Evolutionary conservation across 2,329 filamentous ascomycete genomes (phyloP).

Genomic region (Trichophyton verrucosum): DNA sequence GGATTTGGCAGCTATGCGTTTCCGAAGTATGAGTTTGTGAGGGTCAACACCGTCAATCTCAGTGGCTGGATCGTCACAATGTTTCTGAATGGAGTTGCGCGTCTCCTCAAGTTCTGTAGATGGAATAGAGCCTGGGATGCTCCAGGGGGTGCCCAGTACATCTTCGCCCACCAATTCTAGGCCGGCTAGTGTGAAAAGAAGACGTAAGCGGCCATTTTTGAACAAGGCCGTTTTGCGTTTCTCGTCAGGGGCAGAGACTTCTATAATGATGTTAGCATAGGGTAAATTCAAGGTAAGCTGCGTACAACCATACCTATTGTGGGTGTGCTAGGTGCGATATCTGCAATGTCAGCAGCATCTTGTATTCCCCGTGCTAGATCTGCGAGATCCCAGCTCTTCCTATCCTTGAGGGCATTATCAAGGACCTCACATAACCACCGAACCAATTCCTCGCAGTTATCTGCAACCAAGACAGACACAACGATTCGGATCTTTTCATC

Average conservation of each 20-base stretch:
- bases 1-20: slow-evolving; percentile 35
- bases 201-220: slow-evolving; percentile 75
- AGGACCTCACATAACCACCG: slow-evolving; percentile 69
- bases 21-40: slow-evolving; percentile 66
- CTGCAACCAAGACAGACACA: slow-evolving; percentile 66
- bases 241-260: slow-evolving; percentile 52
- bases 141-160: slow-evolving; percentile 63
- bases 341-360: slow-evolving; percentile 25
- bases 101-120: slow-evolving; percentile 55
- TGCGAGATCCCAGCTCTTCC: slow-evolving; percentile 64
- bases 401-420: slow-evolving; percentile 54
- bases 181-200: slow-evolving; percentile 67
- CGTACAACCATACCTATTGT: slow-evolving; percentile 35
- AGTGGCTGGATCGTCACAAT: slow-evolving; percentile 63
- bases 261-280: slow-evolving; percentile 27
- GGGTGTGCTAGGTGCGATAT: slow-evolving; percentile 16
- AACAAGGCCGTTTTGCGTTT: slow-evolving; percentile 63
- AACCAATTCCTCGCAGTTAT: slow-evolving; percentile 62
- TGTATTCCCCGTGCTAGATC: slow-evolving; percentile 44
- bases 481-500: slow-evolving; percentile 67
- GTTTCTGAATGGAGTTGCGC: slow-evolving; percentile 60
- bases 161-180: slow-evolving; percentile 59
- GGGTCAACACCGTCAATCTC: slow-evolving; percentile 66
- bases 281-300: slow-evolving; percentile 11
- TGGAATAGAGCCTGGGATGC: slow-evolving; percentile 55